phyloP scores from a whole-genome alignment of 2,329 filamentous ascomycete species.

The Tolypocladium ophioglossoides region DNA sequence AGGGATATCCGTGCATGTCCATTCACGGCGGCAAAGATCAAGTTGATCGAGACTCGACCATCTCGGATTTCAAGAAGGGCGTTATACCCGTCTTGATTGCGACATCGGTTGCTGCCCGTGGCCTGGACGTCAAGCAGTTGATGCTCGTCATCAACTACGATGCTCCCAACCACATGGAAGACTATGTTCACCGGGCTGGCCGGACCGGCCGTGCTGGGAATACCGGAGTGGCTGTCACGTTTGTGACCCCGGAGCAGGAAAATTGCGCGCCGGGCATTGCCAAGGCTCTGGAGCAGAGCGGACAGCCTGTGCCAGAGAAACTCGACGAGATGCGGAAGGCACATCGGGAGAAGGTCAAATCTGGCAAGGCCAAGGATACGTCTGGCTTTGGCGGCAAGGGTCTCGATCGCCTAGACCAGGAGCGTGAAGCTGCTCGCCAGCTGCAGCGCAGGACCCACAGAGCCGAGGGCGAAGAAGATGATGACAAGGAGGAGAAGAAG shows the following conservation, averaged over 20 bases:
- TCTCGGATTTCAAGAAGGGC: conserved; percentile 87
- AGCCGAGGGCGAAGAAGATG: conserved; percentile 75
- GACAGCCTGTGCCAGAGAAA: conserved; percentile 66
- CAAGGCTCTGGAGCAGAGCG: conserved; percentile 88
- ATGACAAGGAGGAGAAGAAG: conserved; percentile 73
- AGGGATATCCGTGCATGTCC: conserved; percentile 84
- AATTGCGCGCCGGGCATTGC: conserved; percentile 80
- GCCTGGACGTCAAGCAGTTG: conserved; percentile 89
- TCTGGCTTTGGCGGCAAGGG: conserved; percentile 94
- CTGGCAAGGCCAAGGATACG: conserved; percentile 79
- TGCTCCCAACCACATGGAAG: conserved; percentile 86
- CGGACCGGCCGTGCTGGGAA: conserved; percentile 92
- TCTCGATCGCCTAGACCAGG: conserved; percentile 80
- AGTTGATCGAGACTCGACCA: conserved; percentile 83
- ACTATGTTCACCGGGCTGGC: conserved; percentile 90
- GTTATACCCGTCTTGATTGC: conserved; percentile 84
- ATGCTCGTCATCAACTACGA: conserved; percentile 96
- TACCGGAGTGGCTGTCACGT: conserved; percentile 88
- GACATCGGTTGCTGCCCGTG: conserved; percentile 89
- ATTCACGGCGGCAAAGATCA: conserved; percentile 94
- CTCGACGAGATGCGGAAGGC: conserved; percentile 55
- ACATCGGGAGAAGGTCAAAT: conserved; percentile 84
- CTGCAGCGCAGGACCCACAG: conserved; percentile 85
- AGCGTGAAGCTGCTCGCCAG: conserved; percentile 76
- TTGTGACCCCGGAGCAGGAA: conserved; percentile 84